Percentiles rank a stretch among this genome's conserved stretches.
Conservation (phyloP, 2,329 filamentous ascomycete species). For the Colletotrichum caudatum region DNA sequence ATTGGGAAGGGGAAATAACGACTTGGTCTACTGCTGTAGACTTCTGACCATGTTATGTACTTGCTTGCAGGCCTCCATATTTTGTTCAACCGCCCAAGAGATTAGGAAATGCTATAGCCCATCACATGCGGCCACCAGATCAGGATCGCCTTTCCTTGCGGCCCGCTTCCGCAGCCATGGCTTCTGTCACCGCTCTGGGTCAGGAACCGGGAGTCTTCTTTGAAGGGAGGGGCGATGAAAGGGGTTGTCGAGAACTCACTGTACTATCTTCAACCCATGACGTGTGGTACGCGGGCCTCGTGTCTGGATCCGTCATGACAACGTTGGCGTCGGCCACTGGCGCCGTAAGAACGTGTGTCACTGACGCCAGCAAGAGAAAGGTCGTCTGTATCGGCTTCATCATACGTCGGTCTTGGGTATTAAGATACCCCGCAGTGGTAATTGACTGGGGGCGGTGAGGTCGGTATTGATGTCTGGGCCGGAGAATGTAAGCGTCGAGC, state of each 20-base stretch:
- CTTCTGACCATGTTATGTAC: not conserved
- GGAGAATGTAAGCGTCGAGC: not conserved
- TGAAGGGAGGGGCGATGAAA: not conserved
- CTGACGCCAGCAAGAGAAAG: not conserved
- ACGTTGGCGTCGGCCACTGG: conserved; percentile 1
- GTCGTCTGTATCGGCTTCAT: not conserved
- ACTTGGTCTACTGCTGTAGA: not conserved
- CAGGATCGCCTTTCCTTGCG: not conserved
- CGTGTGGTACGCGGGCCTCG: conserved; percentile 3
- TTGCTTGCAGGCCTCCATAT: not conserved
- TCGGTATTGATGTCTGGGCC: not conserved
- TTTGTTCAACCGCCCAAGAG: fast-evolving
- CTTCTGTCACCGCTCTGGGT: not conserved
- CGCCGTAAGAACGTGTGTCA: not conserved
- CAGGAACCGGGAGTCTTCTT: not conserved
- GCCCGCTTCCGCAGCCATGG: conserved; percentile 6
- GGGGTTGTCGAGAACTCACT: not conserved
- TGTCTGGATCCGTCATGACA: not conserved
- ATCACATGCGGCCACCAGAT: not conserved
- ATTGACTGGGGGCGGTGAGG: not conserved
- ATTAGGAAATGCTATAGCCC: not conserved
- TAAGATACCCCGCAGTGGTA: not conserved
- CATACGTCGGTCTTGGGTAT: not conserved
- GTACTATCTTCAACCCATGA: conserved; percentile 6
- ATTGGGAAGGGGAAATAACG: not conserved